These are phyloP conservation scores for Lobulomyces angularis DNA, from an alignment of 192 early-diverging fungal species.

Conservation along the genomic window DNA sequence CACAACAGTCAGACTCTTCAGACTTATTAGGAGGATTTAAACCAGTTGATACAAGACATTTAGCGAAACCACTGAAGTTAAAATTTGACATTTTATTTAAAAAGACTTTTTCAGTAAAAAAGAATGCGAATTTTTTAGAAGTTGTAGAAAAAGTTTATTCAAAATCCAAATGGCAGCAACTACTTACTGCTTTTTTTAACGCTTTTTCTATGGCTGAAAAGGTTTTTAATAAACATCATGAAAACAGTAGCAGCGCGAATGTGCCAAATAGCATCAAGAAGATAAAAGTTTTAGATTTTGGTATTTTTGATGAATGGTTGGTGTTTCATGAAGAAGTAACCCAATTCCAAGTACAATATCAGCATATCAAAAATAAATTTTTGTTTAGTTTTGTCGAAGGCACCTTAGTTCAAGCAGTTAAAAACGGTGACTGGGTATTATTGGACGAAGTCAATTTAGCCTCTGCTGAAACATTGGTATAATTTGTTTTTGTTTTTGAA, in stretches of 20 bases:
- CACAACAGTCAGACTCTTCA: conserved; percentile 86
- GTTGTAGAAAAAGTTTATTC: conserved; percentile 56
- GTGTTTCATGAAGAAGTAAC: conserved; percentile 48
- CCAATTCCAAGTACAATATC: conserved; percentile 64
- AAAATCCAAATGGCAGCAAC: conserved; percentile 71
- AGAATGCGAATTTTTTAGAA: conserved; percentile 78
- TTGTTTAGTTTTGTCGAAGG: conserved; percentile 94
- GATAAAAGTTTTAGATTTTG: conserved; percentile 21
- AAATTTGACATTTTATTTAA: conserved; percentile 77
- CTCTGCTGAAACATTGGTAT: conserved; percentile 84
- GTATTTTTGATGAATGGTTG: conserved; percentile 59
- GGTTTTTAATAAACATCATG: conserved; percentile 17
- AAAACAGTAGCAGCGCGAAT: conserved; percentile 18
- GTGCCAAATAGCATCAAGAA: conserved; percentile 15
- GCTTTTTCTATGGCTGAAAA: conserved; percentile 70
- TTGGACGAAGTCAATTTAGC: conserved; percentile 98
- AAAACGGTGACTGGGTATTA: conserved; percentile 87
- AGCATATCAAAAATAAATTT: conserved; percentile 55
- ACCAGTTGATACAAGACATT: conserved; percentile 70
- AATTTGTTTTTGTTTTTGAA: too few species aligned
- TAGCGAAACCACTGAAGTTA: conserved; percentile 70
- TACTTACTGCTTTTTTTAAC: conserved; percentile 60
- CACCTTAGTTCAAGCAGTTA: conserved; percentile 76
- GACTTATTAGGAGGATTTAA: conserved; percentile 97
- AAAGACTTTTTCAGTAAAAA: conserved; percentile 73